These are phyloP conservation scores for Phaeotremella fagi DNA, from an alignment of 768 basidiomycete genomes.

Conservation along the genomic window DNA sequence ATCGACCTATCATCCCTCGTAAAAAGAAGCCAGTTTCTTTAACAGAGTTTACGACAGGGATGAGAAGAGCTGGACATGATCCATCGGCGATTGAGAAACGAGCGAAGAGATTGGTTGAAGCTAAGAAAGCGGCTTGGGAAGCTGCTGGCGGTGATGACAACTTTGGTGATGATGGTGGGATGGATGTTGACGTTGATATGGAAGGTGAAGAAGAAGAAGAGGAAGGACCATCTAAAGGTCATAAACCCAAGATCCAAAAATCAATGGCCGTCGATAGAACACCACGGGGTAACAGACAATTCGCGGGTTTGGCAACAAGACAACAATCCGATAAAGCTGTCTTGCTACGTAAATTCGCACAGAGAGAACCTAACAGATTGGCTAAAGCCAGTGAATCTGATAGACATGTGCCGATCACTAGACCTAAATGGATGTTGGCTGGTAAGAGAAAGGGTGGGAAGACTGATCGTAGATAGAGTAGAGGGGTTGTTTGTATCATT, in stretches of 20 bases:
- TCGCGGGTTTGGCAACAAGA: conserved; percentile 71
- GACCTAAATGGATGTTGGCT: conserved; percentile 47
- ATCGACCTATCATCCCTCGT: conserved; percentile 69
- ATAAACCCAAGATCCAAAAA: conserved; percentile 52
- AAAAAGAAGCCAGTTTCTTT: conserved; percentile 62
- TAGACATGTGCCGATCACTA: conserved; percentile 48
- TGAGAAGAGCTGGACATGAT: conserved; percentile 86
- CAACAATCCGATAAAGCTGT: conserved; percentile 76
- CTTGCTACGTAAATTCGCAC: conserved; percentile 77
- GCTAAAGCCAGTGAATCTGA: conserved; percentile 82
- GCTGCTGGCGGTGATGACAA: conserved; percentile 61
- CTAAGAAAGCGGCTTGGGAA: conserved; percentile 55
- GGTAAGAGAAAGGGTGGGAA: conserved; percentile 48
- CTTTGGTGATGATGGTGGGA: conserved; percentile 48
- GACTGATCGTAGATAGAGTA: conserved; percentile 46
- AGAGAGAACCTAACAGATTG: conserved; percentile 76
- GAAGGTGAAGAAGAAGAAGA: conserved; percentile 14
- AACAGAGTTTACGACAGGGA: conserved; percentile 67
- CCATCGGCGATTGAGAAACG: conserved; percentile 81
- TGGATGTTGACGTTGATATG: conserved; percentile 61
- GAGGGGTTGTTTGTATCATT: neutral
- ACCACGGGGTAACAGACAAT: conserved; percentile 67
- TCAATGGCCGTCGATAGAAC: conserved; percentile 51
- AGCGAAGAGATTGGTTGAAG: conserved; percentile 64
- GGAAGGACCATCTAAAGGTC: neutral